A percentile compares a stretch with the other conserved stretches of the same genome.
Evolutionary conservation across 768 basidiomycete genomes (phyloP).

Genomic region (Tylopilus plumbeoviolaceoides): DNA sequence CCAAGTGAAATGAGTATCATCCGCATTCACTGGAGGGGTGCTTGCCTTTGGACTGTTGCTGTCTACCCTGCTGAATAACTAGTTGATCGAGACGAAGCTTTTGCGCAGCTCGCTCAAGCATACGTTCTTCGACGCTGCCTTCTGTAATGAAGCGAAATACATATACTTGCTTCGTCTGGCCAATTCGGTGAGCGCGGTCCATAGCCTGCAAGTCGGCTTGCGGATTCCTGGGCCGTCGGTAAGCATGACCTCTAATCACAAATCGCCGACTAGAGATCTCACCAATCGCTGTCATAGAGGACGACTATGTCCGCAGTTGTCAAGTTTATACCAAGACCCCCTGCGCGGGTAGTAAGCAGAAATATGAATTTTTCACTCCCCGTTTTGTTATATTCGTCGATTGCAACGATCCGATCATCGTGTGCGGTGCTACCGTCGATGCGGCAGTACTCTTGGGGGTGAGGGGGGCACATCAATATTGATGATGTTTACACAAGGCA

Average conservation of each 20-base stretch:
- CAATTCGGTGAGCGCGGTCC: conserved; percentile 97
- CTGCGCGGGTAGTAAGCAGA: conserved; percentile 92
- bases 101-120: conserved; percentile 88
- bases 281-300: conserved; percentile 97
- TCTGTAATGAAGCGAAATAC: conserved; percentile 84
- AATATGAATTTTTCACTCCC: conserved; percentile 96
- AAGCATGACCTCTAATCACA: not conserved
- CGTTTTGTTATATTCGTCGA: conserved; percentile 97
- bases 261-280: conserved; percentile 14
- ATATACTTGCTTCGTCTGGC: conserved; percentile 87
- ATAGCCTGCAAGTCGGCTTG: conserved; percentile 99
- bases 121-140: conserved; percentile 88
- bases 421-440: conserved; percentile 96
- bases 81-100: conserved; percentile 93
- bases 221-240: conserved; percentile 67
- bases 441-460: conserved; percentile 80
- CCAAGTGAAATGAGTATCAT: not conserved
- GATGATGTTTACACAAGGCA: not conserved
- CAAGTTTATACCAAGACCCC: conserved; percentile 95
- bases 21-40: not conserved
- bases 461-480: conserved; percentile 2
- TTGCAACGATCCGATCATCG: conserved; percentile 91
- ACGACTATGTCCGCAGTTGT: conserved; percentile 94
- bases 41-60: conserved; percentile 73
- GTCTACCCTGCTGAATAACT: conserved; percentile 93